Base-by-base conservation (phyloP, 352 stramenopile genomes). In the Pythium aquatile region DNA sequence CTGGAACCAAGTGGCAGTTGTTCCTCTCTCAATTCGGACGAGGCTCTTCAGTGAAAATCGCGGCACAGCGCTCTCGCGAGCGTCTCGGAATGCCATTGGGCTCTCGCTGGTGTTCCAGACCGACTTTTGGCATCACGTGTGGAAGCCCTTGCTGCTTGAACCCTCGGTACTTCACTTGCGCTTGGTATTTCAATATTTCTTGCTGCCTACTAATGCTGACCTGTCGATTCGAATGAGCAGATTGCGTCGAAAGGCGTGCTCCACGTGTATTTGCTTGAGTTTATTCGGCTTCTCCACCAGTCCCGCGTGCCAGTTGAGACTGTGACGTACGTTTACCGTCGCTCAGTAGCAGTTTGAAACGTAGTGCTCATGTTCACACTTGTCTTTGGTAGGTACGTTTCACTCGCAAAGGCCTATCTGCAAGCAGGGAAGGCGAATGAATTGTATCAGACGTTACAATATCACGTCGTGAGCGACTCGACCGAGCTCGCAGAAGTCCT, bases 361-460 rank as follows among this genome's bases (percentile, higher is more conserved):
- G 11, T 29, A 30, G 20, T 5, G 6, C 14, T 39, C 7, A 52
- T 29, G 13, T 42, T 14, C 17, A 6, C 20, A 29, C 1, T 24
- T 39, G 37, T 52, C 40, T 13, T 37, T 3, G 30, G 32, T 37
- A 93, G 84, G 16, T 87, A 79, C 70, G 42, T 85, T 39, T 70
- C 78, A 5, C 71, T 90, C 0, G 82, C 79, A 4, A 72, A 81
- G 53, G 73, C 74, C 20, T 90, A 80, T 66, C 64, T 91, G 58
- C 65, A 61, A 44, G 67, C 73, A 13, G 65, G 65, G 14, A 69
- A 87, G 11, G 65, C 75, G 1, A 66, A 72, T 40, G 79, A 90
- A 46, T 65, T 93, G 29, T 89, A 82, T 56, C 81, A 91, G 57
- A 85, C 86, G 13, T 63, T 93, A 14, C 81, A 88, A 33, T 79